Percentiles rank a stretch among this genome's conserved stretches.
These are phyloP conservation scores for Rhodotorula graminis DNA, from an alignment of 768 basidiomycete species.

Conservation along the genomic window DNA sequence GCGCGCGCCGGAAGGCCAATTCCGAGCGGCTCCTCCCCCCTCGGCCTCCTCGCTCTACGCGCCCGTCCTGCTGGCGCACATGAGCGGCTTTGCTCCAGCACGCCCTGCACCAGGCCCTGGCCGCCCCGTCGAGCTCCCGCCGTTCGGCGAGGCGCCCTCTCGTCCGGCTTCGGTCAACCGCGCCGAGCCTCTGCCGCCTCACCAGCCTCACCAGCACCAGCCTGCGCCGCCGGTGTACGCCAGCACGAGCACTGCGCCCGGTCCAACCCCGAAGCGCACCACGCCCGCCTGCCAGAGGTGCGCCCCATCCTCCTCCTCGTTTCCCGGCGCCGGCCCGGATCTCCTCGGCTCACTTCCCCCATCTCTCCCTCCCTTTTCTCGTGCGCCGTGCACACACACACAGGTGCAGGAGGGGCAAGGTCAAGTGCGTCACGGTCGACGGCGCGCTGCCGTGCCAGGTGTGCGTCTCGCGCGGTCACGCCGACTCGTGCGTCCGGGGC, in stretches of 20 bases:
- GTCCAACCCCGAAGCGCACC: neutral
- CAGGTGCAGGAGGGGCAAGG: neutral
- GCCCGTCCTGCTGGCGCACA: no score
- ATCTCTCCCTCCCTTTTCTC: neutral
- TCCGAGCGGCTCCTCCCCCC: neutral
- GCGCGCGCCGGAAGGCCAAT: no score
- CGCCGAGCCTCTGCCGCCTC: no score
- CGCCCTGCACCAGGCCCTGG: neutral
- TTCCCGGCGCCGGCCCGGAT: neutral
- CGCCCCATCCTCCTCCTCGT: neutral
- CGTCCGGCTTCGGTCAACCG: no score
- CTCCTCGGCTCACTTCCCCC: neutral
- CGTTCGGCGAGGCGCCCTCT: neutral
- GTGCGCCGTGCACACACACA: no score
- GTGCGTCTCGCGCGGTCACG: neutral
- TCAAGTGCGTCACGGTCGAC: neutral
- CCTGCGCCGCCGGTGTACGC: no score
- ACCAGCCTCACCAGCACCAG: no score
- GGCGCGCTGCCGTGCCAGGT: conserved; percentile 4
- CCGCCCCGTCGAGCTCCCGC: neutral
- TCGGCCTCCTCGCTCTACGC: no score
- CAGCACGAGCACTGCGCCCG: no score
- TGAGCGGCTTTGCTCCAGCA: neutral
- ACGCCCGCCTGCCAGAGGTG: neutral
- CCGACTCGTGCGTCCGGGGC: neutral